Evolutionary conservation across 177 flowering plant species (phyloP), one percentile per base, ranked within the genome.

Genomic region (Vitis hybrid): DNA sequence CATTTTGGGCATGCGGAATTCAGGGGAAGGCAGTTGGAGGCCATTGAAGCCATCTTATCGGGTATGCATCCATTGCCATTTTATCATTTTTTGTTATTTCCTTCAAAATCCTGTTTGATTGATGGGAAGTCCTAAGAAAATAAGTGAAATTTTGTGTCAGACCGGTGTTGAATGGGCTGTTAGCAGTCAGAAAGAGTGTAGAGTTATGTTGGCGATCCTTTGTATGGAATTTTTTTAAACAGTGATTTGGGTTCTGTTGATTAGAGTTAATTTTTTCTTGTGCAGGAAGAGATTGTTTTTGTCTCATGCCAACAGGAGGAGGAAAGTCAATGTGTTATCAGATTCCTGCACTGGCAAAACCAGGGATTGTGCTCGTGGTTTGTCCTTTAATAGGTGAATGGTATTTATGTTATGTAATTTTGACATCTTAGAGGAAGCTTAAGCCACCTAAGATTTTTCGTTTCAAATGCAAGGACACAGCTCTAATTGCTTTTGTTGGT

Each of bases 281-380:
- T 80, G 62, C 72, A 92, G 98, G 98, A 69, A 85, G 88, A 68
- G 97, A 94, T 81, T 91, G 95, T 72, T 92, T 94, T 67, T 94
- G 98, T 80, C 85, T 91, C 55, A 92, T 94, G 97, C 97, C 98
- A 62, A 94, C 98, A 56, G 97, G 98, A 52, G 97, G 97, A 67
- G 98, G 97, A 52, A 94, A 94, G 80, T 94, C 98, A 3, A 82
- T 92, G 86, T 94, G 98, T 73, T 92, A 85, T 75, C 98, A 94
- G 80, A 89, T 94, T 54, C 98, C 98, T 62, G 97, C 97, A 18
- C 67, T 94, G 67, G 90, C 87, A 1, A 87, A 86, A 74, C n/a
- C 78, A 1, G 97, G 98, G 72, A 81, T 92, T 40, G 95, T 89
- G 76, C 95, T 94, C 67, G 97, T 94, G 73, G 97, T 94, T 67